These are phyloP conservation scores for Xenoacremonium recifei DNA, from an alignment of 2,329 filamentous ascomycete genomes.

Conservation along the genomic window DNA sequence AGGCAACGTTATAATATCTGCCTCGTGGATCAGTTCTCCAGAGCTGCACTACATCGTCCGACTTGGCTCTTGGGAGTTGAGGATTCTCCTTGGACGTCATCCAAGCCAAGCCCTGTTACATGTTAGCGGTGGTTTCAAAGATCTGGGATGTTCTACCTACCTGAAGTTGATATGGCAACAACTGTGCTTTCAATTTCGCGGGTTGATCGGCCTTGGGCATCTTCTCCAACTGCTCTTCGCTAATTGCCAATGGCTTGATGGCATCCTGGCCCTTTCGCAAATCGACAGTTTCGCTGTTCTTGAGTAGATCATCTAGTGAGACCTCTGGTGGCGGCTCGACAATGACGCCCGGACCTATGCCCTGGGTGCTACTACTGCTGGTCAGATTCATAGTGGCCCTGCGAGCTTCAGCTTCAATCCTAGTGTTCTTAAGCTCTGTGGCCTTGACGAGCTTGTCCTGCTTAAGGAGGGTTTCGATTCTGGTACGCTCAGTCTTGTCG, in stretches of 20 bases:
- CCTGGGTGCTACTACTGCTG: conserved; percentile 37
- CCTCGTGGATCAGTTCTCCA: conserved; percentile 61
- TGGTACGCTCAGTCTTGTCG: conserved; percentile 48
- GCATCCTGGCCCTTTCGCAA: conserved; percentile 63
- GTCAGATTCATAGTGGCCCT: conserved; percentile 43
- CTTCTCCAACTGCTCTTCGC: conserved; percentile 66
- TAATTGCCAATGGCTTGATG: conserved; percentile 67
- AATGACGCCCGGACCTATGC: conserved; percentile 28
- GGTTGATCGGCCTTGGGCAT: conserved; percentile 75
- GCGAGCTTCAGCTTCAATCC: conserved; percentile 51
- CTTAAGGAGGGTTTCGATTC: conserved; percentile 62
- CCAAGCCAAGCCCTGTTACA: conserved; percentile 71
- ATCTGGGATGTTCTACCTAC: conserved; percentile 34
- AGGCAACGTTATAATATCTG: conserved; percentile 60
- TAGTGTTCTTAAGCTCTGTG: conserved; percentile 55
- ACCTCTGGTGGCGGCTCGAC: conserved; percentile 35
- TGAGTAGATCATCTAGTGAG: conserved; percentile 62
- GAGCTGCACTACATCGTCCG: conserved; percentile 66
- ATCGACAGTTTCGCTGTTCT: conserved; percentile 65
- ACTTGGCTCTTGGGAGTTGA: conserved; percentile 55
- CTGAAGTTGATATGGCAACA: conserved; percentile 78
- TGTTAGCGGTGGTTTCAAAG: conserved; percentile 24
- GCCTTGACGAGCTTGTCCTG: conserved; percentile 61
- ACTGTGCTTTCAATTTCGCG: conserved; percentile 56
- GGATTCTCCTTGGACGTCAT: conserved; percentile 75